Percentiles rank a stretch among this genome's conserved stretches.
phyloP scores from a whole-genome alignment of 176 grass and related monocot species.

The Phoenix dactylifera region DNA sequence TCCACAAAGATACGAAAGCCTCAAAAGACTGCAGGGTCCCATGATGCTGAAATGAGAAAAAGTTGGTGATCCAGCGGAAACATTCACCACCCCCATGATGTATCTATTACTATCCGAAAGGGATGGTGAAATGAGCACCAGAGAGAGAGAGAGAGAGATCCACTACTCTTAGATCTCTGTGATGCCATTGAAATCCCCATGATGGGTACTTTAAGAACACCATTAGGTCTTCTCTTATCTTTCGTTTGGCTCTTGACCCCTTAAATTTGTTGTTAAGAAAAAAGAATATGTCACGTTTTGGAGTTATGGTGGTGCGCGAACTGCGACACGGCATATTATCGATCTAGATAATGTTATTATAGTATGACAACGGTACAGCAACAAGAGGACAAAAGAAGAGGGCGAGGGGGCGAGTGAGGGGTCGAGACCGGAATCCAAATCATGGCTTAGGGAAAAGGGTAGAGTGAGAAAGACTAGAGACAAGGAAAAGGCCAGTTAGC shows the following conservation, averaged over 20 bases:
- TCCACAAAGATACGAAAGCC: not conserved
- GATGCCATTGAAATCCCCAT: too few species aligned
- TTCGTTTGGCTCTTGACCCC: too few species aligned
- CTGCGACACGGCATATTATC: too few species aligned
- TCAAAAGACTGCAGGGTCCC: not conserved
- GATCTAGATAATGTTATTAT: too few species aligned
- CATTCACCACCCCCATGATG: not conserved
- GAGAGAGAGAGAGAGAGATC: conserved; percentile 3
- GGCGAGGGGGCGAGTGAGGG: conserved; percentile 1
- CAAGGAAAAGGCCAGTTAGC: too few species aligned
- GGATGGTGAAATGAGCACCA: not conserved
- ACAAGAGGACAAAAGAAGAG: conserved; percentile 19
- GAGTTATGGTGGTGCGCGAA: not conserved
- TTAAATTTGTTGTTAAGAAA: too few species aligned
- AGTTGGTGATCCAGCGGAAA: not conserved
- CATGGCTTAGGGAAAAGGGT: too few species aligned
- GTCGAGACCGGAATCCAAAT: not conserved
- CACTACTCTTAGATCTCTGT: too few species aligned
- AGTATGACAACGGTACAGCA: not conserved
- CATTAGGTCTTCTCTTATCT: too few species aligned
- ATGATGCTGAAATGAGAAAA: not conserved
- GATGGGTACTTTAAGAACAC: too few species aligned
- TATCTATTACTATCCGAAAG: not conserved
- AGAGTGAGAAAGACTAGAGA: too few species aligned
- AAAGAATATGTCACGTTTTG: conserved; percentile 7